Base-by-base conservation (phyloP, 2,329 filamentous ascomycete genomes). In the Fusarium acutatum region DNA sequence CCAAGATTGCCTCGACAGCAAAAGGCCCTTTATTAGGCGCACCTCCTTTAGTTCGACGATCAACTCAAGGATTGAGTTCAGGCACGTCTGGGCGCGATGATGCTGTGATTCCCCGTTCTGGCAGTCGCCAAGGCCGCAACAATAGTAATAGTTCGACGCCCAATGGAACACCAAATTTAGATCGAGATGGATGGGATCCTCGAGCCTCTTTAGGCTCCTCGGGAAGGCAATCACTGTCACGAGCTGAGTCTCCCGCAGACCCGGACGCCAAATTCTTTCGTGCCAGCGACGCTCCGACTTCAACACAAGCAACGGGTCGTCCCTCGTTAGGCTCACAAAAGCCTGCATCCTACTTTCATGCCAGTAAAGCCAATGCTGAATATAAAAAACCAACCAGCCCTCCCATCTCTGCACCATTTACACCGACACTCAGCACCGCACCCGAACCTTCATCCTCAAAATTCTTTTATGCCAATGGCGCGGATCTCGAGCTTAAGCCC, bases 181-280 rank as follows among this genome's bases (percentile, higher is more conserved):
- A 88, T 18, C 81, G 81, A 53, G 77, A 89, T 67, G 75, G 72
- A 22, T 87, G 84, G 85, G 86, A 88, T 37, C 76, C 72, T 35
- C 73, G 82, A 37, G 77, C 83, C n/a, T 80, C 79, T 26, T 75
- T 82, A 20, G 76, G 76, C n/a, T 72, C 67, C 15, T 30, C 73
- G 4, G 81, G 70, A n/a, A 78, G 78, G 54, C 74, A 67, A 47
- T 66, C 73, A 24, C 50, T 71, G 18, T 49, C 73, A 49, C 83
- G 59, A 63, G 73, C 35, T 35, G 78, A 79, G 38, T 66, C 75
- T 20, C 41, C 82, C 58, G 69, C 79, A 59, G 76, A 79, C 26
- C 58, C 77, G 67, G 70, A 79, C 75, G 81, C 77, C 76, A 96
- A 94, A 84, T 98, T 98, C 87, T 98, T 99, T 81, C 95, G 97